These are phyloP conservation scores for Plasmodium cynomolgi DNA, from an alignment of 169 alveolate species.

Conservation along the genomic window DNA sequence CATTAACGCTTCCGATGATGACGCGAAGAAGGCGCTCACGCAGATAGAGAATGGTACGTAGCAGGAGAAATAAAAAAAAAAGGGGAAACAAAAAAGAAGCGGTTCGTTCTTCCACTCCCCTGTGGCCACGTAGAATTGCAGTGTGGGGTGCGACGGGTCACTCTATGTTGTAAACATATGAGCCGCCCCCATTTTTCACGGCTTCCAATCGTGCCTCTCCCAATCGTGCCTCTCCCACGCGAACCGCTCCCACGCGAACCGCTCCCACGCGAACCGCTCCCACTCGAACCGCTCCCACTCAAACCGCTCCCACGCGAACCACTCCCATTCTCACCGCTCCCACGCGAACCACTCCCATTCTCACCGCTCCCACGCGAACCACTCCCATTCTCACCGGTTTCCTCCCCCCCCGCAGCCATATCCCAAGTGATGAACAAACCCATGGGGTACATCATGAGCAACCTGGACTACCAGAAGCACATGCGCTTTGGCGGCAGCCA, in stretches of 20 bases:
- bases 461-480: slow-evolving; percentile 54
- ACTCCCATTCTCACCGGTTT: background rate
- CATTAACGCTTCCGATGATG: slow-evolving; percentile 29
- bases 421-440: slow-evolving; percentile 52
- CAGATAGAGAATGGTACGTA: slow-evolving; percentile 51
- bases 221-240: too few species aligned
- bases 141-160: background rate
- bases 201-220: background rate
- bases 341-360: background rate
- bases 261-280: too few species aligned
- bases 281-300: too few species aligned
- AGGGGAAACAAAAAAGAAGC: background rate
- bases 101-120: background rate
- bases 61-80: background rate
- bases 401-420: slow-evolving; percentile 6
- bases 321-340: background rate
- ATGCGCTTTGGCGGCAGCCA: slow-evolving; percentile 30
- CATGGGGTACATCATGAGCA: slow-evolving; percentile 45
- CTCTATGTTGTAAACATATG: background rate
- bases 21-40: slow-evolving; percentile 6
- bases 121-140: background rate
- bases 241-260: too few species aligned
- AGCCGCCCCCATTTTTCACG: background rate
- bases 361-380: background rate
- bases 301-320: too few species aligned